A percentile compares a stretch with the other conserved stretches of the same genome.
Conservation (phyloP, 441 rosid species). For the Erysimum cheiri region DNA sequence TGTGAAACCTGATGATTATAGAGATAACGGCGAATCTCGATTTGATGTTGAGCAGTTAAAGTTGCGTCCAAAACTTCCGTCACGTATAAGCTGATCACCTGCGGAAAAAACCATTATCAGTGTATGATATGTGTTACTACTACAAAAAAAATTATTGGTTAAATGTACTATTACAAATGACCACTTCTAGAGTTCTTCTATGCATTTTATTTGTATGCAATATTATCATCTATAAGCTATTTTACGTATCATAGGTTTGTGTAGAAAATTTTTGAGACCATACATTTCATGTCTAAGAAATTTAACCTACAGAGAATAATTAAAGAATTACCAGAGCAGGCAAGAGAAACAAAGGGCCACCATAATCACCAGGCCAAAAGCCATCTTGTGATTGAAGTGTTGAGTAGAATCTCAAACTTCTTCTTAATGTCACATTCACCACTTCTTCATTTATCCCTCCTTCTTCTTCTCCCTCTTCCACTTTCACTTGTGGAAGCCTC, state of each 20-base stretch:
- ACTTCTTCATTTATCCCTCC: constrained; percentile 32
- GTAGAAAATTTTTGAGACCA: no score
- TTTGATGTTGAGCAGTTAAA: constrained; percentile 45
- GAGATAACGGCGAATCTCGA: constrained; percentile 59
- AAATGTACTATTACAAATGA: not conserved
- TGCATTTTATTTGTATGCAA: not conserved
- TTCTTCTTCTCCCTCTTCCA: constrained; percentile 28
- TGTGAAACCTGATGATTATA: constrained; percentile 71
- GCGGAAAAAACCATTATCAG: not conserved
- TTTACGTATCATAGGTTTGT: not conserved
- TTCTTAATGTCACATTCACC: constrained; percentile 42
- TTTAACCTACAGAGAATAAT: not conserved
- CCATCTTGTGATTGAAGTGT: constrained; percentile 56
- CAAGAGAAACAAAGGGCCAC: constrained; percentile 61
- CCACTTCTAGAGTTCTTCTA: not conserved
- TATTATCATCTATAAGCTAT: not conserved
- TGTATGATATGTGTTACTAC: no score
- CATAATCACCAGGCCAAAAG: constrained; percentile 67
- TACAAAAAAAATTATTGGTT: no score
- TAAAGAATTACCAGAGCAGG: constrained; percentile 50
- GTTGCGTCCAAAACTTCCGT: constrained; percentile 49
- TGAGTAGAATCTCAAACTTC: constrained; percentile 53
- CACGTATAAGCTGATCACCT: constrained; percentile 63
- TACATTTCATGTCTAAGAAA: not conserved
- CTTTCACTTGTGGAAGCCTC: constrained; percentile 10